These are phyloP conservation scores for Lecanosticta acicola DNA, from an alignment of 2,329 filamentous ascomycete species.

Conservation along the genomic window DNA sequence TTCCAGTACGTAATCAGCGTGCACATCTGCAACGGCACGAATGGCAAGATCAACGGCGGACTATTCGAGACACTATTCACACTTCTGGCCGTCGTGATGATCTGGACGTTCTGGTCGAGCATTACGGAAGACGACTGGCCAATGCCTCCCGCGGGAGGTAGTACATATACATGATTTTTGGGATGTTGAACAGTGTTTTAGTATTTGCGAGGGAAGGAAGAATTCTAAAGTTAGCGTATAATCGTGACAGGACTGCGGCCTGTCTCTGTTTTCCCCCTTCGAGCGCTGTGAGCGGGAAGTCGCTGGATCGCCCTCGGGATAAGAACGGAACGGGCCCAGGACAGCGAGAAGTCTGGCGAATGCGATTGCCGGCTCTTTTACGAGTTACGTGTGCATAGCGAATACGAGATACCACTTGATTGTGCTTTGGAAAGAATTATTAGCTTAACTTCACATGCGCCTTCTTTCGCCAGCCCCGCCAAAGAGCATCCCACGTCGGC, in stretches of 20 bases:
- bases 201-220: constrained; percentile 3
- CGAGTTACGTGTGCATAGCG: constrained; percentile 21
- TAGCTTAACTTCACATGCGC: too few species aligned
- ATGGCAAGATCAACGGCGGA: constrained; percentile 84
- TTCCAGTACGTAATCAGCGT: constrained; percentile 94
- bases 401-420: constrained; percentile 17
- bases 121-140: constrained; percentile 99
- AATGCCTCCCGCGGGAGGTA: constrained; percentile 42
- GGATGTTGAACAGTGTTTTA: constrained; percentile 2
- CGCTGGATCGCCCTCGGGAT: neutral
- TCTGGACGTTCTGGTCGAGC: constrained; percentile 98
- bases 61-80: constrained; percentile 94
- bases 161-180: constrained; percentile 33
- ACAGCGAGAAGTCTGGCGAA: constrained; percentile 7
- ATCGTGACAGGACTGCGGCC: constrained; percentile 6
- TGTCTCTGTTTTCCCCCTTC: neutral
- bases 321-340: neutral
- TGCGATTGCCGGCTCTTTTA: constrained; percentile 11
- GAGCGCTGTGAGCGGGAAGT: neutral
- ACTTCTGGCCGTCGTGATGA: constrained; percentile 68
- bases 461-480: too few species aligned
- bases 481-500: too few species aligned
- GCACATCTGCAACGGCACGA: constrained; percentile 78
- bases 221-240: neutral
- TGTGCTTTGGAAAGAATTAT: constrained; percentile 1